phyloP scores from a whole-genome alignment of 306 rosid genomes.

The Lathyrus sativus region DNA sequence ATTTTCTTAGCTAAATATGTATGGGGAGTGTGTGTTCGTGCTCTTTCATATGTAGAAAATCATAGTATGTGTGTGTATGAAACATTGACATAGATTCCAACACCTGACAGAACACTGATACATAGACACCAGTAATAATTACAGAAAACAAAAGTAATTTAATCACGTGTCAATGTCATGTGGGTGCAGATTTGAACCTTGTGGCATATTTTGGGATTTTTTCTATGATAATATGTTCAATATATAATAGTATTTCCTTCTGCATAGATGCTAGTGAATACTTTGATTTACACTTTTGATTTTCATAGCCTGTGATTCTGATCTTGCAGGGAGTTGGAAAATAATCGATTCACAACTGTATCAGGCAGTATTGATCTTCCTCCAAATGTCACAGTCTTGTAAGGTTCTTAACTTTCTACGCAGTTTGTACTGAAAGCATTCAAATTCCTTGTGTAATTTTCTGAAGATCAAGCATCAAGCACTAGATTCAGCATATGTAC shows the following conservation, averaged over 20 bases:
- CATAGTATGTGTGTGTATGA: background rate
- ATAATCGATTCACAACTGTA: constrained; percentile 58
- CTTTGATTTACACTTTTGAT: background rate
- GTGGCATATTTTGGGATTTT: constrained; percentile 7
- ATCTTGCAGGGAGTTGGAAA: constrained; percentile 77
- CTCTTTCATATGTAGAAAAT: background rate
- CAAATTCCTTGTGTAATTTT: constrained; percentile 4
- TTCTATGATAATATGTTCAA: constrained; percentile 25
- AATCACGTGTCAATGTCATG: background rate
- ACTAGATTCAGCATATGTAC: constrained; percentile 23
- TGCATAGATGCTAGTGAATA: constrained; percentile 15
- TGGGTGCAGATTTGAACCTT: background rate
- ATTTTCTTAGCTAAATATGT: constrained; percentile 22
- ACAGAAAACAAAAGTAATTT: background rate
- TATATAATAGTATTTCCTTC: constrained; percentile 1
- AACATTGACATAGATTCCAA: background rate
- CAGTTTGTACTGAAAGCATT: constrained; percentile 31
- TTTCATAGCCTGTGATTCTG: constrained; percentile 33
- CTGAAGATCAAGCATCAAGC: constrained; percentile 16
- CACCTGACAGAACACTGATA: background rate
- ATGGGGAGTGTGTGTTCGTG: background rate
- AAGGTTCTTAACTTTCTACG: constrained; percentile 46
- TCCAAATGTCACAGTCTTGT: constrained; percentile 75
- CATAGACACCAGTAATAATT: background rate
- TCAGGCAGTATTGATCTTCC: constrained; percentile 58